Base-by-base conservation (phyloP, 352 stramenopile species). In the Globisporangium barbulae region DNA sequence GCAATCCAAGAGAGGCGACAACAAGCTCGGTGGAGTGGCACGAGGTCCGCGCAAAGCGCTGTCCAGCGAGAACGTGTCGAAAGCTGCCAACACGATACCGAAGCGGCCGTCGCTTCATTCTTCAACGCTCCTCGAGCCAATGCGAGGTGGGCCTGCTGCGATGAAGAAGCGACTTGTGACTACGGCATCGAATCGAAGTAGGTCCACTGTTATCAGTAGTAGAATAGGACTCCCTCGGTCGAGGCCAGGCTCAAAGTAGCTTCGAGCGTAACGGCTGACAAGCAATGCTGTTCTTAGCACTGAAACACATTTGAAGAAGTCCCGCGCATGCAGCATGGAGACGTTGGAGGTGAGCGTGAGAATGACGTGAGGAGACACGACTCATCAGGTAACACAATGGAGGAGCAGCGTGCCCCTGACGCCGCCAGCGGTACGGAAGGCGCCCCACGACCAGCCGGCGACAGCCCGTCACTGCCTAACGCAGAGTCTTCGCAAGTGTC, bases 51-150 rank as follows among this genome's bases (percentile, higher is more conserved):
- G 15, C 21, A 60, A 35, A 48, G 19, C 39, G 7, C 3, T 9
- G 19, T 47, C 39, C 7, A 47, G 31, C 25, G 63, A 68, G 50
- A 68, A 68, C 28, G 19, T 41, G 3, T 33, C 63, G 3, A 31
- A 30, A 10, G 9, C 31, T 10, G 63, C 63, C 0, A 68, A 68
- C 28, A 33, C 58, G 7, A 5, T 59, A 21, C 15, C 28, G 6
- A 59, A 47, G 47, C 56, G 17, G n/a, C 5, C 54, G 12, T 19
- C 13, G 7, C 12, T n/a, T 5, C 5, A 37, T 9, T 37, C 48
- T 1, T 1, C 5, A 54, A 33, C 37, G 48, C 25, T 6, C 3
- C 15, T 3, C 1, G 28, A 39, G 49, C 6, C 17, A 17, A 2
- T 41, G 2, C 30, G 31, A 15, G 15, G n/a, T 37, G 41, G 35